Base-by-base conservation (phyloP, 805 yeast genomes). In the Blastobotrys attinorum region DNA sequence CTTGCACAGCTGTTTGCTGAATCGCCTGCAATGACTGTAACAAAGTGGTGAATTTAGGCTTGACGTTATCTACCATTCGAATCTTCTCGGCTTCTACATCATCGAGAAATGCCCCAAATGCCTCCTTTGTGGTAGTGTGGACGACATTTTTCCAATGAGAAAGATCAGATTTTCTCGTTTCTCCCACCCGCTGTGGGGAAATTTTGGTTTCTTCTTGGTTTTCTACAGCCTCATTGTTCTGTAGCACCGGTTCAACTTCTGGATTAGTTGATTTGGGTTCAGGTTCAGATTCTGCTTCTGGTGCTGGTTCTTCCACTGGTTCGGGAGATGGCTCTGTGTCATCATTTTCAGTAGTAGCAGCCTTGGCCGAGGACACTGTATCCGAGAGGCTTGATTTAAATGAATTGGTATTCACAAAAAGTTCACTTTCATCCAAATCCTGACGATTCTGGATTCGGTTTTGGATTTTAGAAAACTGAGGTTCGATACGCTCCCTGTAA, bases 381-480 rank as follows among this genome's bases (percentile, higher is more conserved):
- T 7, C 7, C 7, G 29, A 25, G 10, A 25, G 11, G 11, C 29
- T 25, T 25, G 29, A 25, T 25, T 25, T 25, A 25, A 25, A 25
- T 25, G 7, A 7, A 11, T 25, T 25, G 29, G 29, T 25, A 11
- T 25, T 25, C 29, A 25, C 29, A 25, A 25, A 25, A 25, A 25
- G 29, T 25, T 25, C 29, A 25, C 29, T 25, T 11, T 25, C 29
- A 25, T 25, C 29, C 7, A 25, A 11, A 8, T 40, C 38, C 23
- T 40, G 27, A 13, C 46, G 43, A 6, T 44, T 43, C 17, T 37
- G 37, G 3, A 56, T 42, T 6, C 57, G 49, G 29, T 51, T 50
- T 33, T 42, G 47, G 34, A 57, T 54, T 44, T 54, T 55, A 33
- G 38, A 29, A 2, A 56, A 22, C 40, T 55, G 59, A 2, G 60